Evolutionary conservation across 768 basidiomycete genomes (phyloP).

Genomic region (Amanita muscaria): DNA sequence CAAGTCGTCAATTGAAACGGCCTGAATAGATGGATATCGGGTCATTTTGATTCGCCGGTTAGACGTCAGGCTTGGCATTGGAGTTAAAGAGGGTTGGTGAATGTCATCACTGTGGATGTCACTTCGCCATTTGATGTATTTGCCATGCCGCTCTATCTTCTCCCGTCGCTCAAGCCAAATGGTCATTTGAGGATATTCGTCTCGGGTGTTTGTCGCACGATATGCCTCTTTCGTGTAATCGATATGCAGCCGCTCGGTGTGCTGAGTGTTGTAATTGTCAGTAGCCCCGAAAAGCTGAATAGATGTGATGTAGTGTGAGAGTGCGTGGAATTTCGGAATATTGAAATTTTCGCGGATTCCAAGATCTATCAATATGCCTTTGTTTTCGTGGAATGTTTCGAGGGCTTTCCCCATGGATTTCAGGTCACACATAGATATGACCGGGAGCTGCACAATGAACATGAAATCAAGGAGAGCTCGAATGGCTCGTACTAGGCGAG

Average conservation of each 20-base stretch:
- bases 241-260: conserved; percentile 15
- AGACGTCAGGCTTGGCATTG: not conserved
- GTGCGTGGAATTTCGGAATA: conserved; percentile 20
- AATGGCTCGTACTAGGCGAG: not conserved
- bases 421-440: not conserved
- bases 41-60: not conserved
- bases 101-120: no score
- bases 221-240: not conserved
- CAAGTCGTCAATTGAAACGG: not conserved
- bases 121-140: not conserved
- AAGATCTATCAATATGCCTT: conserved; percentile 18
- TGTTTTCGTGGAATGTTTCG: conserved; percentile 18
- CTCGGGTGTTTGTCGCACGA: not conserved
- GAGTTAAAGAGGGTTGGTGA: no score
- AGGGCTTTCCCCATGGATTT: conserved; percentile 13
- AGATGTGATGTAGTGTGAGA: conserved; percentile 15
- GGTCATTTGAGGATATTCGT: not conserved
- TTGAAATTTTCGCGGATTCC: conserved; percentile 19
- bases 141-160: not conserved
- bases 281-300: conserved; percentile 17
- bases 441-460: conserved; percentile 10
- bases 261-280: conserved; percentile 20
- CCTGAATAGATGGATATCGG: not conserved
- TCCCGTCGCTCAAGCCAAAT: not conserved
- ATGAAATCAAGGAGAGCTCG: conserved; percentile 20